Evolutionary conservation across 768 basidiomycete species (phyloP), one percentile per base, ranked within the genome.

Genomic region (Lentinula aciculospora): DNA sequence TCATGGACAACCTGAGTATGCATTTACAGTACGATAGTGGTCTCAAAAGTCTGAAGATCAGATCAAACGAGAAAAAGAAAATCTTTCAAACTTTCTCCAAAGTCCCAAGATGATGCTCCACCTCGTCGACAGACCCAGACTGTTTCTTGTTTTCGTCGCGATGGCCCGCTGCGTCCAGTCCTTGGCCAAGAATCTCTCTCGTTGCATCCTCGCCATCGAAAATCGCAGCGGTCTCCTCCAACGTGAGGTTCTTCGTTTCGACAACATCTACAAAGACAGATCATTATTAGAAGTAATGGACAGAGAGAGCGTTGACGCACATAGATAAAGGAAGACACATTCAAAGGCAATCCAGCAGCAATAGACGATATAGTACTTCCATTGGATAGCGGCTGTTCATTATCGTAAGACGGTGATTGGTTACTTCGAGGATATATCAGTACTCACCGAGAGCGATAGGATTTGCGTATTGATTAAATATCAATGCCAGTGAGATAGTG

Each of bases 391-490:
- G 12, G 42, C 42, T 44, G 21, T 10, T 0, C 17, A 17, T 40
- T 4, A 77, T 72, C 69, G 60, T 36, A 42, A 49, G 44, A 61
- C 21, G 60, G 57, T 61, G 21, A 31, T 54, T 19, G 39, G 45
- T 34, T 2, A 48, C 48, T 36, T 6, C 56, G 13, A 51, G n/a
- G 15, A 29, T 27, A 53, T 21, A n/a, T 48, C 31, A 42, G 15
- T 36, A 65, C 68, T 45, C 53, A 68, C 69, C 76, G 42, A 92
- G 75, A 32, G 88, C 89, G 68, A 91, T 81, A 34, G 90, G 92
- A 75, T 93, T 93, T 69, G 86, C 83, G 66, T 92, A 91, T 72
- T 92, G 91, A 69, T 92, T 93, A 73, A 95, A 91, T 70, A 95
- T 89, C 63, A 94, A 83, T 5, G 91, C 81, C 56, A 87, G 63